Evolutionary conservation across 352 stramenopile genomes (phyloP).

Genomic region (Phytopythium ostracodes): DNA sequence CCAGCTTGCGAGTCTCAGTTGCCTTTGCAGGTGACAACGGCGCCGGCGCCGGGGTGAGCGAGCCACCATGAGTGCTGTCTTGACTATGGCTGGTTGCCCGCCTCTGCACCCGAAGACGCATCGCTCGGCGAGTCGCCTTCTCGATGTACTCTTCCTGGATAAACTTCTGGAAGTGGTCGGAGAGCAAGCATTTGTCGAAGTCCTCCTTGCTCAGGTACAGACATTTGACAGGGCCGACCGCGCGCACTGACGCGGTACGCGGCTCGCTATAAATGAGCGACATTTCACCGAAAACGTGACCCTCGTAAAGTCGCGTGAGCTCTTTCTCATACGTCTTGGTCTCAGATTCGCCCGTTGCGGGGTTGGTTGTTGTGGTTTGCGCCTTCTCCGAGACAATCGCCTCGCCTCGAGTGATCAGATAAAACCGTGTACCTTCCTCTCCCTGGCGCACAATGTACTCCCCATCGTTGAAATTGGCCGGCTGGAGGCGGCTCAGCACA

Average conservation of each 20-base stretch:
- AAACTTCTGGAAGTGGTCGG: conserved; percentile 81
- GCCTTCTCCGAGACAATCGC: conserved; percentile 78
- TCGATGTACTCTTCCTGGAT: conserved; percentile 86
- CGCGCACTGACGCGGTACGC: conserved; percentile 76
- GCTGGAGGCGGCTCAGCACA: conserved; percentile 74
- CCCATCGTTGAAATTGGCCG: conserved; percentile 79
- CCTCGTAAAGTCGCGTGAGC: conserved; percentile 81
- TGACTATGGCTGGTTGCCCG: conserved; percentile 27
- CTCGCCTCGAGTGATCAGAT: conserved; percentile 88
- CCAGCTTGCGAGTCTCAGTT: conserved; percentile 75
- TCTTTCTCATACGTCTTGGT: conserved; percentile 65
- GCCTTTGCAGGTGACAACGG: conserved; percentile 52
- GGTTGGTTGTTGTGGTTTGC: conserved; percentile 12
- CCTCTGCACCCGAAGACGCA: conserved; percentile 73
- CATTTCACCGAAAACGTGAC: conserved; percentile 89
- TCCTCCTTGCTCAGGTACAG: conserved; percentile 85
- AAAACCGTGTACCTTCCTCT: conserved; percentile 85
- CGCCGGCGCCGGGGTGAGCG: conserved; percentile 25
- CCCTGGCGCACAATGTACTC: conserved; percentile 90
- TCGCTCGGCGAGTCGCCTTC: conserved; percentile 77
- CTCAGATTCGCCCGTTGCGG: conserved; percentile 8
- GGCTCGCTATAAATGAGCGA: conserved; percentile 86
- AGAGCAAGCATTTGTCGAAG: conserved; percentile 83
- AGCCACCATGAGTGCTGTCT: conserved; percentile 7
- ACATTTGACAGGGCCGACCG: conserved; percentile 77